Conservation (phyloP, 129 eudicot species). For the Silybum marianum region DNA sequence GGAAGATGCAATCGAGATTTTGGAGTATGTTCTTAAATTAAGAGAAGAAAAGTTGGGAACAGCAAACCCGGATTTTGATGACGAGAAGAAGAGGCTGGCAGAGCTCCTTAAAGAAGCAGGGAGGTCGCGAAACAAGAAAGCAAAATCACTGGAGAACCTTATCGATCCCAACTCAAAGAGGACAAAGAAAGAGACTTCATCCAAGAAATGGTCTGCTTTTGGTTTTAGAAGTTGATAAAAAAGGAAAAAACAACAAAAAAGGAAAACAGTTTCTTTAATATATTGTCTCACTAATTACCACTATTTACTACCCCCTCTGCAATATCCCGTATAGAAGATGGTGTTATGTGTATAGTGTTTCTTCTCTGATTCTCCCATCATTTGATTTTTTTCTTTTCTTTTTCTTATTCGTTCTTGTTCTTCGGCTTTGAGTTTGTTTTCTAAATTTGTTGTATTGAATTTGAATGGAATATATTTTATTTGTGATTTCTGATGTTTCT, state of each 20-base stretch:
- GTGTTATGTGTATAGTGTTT: slow-evolving; percentile 61
- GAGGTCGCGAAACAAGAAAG: slow-evolving; percentile 80
- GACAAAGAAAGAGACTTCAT: slow-evolving; percentile 79
- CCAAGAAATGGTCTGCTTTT: slow-evolving; percentile 94
- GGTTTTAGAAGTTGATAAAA: slow-evolving; percentile 74
- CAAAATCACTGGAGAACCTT: slow-evolving; percentile 93
- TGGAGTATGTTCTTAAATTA: slow-evolving; percentile 86
- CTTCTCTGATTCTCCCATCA: slow-evolving; percentile 29
- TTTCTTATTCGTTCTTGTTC: background rate
- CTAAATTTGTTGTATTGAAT: slow-evolving; percentile 28
- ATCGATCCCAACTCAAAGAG: slow-evolving; percentile 85
- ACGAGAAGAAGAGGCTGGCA: slow-evolving; percentile 89
- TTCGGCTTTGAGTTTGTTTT: slow-evolving; percentile 34
- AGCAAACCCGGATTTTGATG: slow-evolving; percentile 94
- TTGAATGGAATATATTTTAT: slow-evolving; percentile 28
- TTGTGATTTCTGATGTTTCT: slow-evolving; percentile 27
- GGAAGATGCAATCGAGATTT: slow-evolving; percentile 94
- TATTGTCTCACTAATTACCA: slow-evolving; percentile 31
- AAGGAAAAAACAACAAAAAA: background rate
- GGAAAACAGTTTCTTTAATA: slow-evolving; percentile 5
- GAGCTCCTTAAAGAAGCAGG: slow-evolving; percentile 98
- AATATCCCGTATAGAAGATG: slow-evolving; percentile 40
- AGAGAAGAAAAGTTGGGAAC: slow-evolving; percentile 98
- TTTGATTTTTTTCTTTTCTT: slow-evolving; percentile 22
- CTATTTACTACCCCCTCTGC: slow-evolving; percentile 17